Evolutionary conservation across 2,329 filamentous ascomycete genomes (phyloP).

Genomic region (Metarhizium anisopliae): DNA sequence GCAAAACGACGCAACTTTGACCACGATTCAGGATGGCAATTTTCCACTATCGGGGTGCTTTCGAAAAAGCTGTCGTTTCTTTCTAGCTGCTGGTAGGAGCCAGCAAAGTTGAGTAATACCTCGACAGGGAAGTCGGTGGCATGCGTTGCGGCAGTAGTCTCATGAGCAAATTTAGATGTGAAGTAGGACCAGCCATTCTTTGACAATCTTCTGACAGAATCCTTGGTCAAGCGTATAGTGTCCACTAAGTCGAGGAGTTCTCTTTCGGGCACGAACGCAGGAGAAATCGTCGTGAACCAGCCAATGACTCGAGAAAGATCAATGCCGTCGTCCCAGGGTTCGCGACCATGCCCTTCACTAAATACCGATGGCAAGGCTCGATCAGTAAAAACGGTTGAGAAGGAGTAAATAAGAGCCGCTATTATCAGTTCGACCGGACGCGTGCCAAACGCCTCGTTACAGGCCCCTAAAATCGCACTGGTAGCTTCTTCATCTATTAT

Average conservation of each 20-base stretch:
- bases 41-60: neutral
- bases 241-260: neutral
- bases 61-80: neutral
- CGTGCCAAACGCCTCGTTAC: neutral
- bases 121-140: neutral
- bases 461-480: conserved; percentile 8
- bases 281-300: conserved; percentile 2
- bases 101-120: neutral
- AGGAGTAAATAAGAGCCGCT: neutral
- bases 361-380: neutral
- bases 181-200: conserved; percentile 1
- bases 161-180: neutral
- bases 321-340: conserved; percentile 18
- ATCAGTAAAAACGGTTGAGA: neutral
- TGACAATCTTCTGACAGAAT: neutral
- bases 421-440: neutral
- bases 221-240: neutral
- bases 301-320: conserved; percentile 26
- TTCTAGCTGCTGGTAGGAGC: neutral
- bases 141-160: neutral
- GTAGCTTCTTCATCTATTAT: neutral
- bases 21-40: neutral
- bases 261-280: neutral
- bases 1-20: neutral
- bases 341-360: conserved; percentile 15